These are phyloP conservation scores for Zangia roseola DNA, from an alignment of 768 basidiomycete genomes.

Conservation along the genomic window DNA sequence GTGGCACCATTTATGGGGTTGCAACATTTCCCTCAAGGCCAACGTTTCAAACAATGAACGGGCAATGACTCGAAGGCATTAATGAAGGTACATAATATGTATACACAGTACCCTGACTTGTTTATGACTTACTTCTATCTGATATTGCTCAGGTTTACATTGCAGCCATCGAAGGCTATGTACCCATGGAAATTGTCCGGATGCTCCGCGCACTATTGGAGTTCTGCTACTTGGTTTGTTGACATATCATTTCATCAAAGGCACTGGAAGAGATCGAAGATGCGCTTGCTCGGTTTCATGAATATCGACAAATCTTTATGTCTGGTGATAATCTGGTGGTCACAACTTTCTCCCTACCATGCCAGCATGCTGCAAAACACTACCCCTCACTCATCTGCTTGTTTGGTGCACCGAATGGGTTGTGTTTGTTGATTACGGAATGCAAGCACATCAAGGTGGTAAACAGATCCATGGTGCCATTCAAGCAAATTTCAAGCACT, in stretches of 20 bases:
- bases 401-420: neutral
- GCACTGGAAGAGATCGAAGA: neutral
- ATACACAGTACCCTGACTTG: too few relatives aligned
- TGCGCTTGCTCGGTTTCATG: neutral
- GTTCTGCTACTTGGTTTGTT: neutral
- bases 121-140: too few relatives aligned
- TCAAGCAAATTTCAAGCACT: neutral
- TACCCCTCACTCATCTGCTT: neutral
- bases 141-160: neutral
- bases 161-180: neutral
- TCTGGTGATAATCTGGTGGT: neutral
- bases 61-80: conserved; percentile 2
- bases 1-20: neutral
- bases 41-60: neutral
- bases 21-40: neutral
- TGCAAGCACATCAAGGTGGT: neutral
- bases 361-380: neutral
- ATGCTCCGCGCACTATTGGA: neutral
- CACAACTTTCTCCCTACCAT: neutral
- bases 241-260: neutral
- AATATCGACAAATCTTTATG: neutral
- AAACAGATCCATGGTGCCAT: neutral
- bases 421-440: too few relatives aligned
- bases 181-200: neutral
- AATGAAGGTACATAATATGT: neutral